phyloP scores from a whole-genome alignment of 139 green algal genomes.

The Mychonastes homosphaera region DNA sequence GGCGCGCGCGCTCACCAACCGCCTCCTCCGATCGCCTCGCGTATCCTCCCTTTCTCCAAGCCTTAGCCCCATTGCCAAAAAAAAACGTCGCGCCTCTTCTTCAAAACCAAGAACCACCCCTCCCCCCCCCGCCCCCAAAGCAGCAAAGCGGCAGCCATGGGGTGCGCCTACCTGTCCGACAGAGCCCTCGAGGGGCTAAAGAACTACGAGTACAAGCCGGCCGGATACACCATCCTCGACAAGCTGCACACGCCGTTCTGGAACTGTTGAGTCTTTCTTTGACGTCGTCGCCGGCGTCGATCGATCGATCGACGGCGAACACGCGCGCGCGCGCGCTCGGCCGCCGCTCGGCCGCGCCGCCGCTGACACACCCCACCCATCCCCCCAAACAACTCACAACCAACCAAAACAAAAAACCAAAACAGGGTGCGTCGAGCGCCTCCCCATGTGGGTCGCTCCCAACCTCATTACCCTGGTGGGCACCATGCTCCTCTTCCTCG shows the following conservation, averaged over 20 bases:
- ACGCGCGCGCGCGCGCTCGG: not conserved
- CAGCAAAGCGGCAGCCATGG: too few species aligned
- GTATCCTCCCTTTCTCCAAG: too few species aligned
- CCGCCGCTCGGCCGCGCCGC: not conserved
- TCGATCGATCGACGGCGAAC: too few species aligned
- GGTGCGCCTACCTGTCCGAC: constrained; percentile 31
- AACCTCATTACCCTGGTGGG: constrained; percentile 88
- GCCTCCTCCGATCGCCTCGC: too few species aligned
- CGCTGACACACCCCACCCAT: not conserved
- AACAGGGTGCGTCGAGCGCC: constrained; percentile 30
- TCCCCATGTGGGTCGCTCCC: constrained; percentile 82
- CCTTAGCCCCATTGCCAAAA: too few species aligned
- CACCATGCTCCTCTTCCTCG: constrained; percentile 40
- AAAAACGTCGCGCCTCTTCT: too few species aligned
- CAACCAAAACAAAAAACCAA: not conserved
- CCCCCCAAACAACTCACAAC: not conserved
- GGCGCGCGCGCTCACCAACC: too few species aligned
- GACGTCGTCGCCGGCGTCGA: too few species aligned
- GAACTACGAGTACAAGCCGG: constrained; percentile 72
- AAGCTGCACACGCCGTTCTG: constrained; percentile 62
- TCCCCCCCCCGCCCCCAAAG: too few species aligned
- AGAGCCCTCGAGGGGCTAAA: constrained; percentile 57
- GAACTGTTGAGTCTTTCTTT: too few species aligned
- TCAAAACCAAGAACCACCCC: too few species aligned
- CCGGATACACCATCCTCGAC: constrained; percentile 73